Conservation (phyloP, 805 yeast species). For the Nakazawaea pomicola region DNA sequence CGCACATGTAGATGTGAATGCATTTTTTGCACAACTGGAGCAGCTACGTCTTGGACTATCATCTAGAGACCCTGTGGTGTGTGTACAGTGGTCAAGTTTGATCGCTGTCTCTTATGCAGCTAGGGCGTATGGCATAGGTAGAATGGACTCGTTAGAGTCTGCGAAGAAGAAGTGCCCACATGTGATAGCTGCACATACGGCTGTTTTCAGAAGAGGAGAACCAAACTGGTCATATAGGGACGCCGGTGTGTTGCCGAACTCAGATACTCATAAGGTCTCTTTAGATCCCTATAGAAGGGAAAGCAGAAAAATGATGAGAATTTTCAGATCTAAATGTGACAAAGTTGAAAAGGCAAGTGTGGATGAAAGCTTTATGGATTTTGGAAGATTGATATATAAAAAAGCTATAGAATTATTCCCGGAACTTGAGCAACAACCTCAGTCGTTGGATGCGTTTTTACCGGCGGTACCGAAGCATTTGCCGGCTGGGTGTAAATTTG, state of each 20-base stretch:
- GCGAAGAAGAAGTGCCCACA: conserved; percentile 76
- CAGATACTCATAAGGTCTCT: conserved; percentile 72
- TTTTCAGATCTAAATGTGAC: conserved; percentile 59
- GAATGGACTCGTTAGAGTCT: conserved; percentile 67
- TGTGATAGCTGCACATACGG: conserved; percentile 82
- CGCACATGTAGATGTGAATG: conserved; percentile 87
- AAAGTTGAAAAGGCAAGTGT: conserved; percentile 90
- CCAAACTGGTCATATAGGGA: conserved; percentile 70
- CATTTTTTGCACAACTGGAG: conserved; percentile 94
- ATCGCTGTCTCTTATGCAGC: conserved; percentile 94
- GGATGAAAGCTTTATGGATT: conserved; percentile 86
- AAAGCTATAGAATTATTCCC: conserved; percentile 45
- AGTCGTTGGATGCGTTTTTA: conserved; percentile 21
- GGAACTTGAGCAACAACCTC: conserved; percentile 14
- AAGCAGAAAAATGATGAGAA: conserved; percentile 67
- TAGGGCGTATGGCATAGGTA: conserved; percentile 68
- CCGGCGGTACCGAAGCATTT: conserved; percentile 40
- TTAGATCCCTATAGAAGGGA: conserved; percentile 90
- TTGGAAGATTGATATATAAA: conserved; percentile 59
- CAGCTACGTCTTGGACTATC: conserved; percentile 65
- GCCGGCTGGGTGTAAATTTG: conserved; percentile 27
- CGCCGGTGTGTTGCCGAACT: conserved; percentile 50
- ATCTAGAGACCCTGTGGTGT: conserved; percentile 77
- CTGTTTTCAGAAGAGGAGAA: conserved; percentile 87
- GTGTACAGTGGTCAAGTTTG: conserved; percentile 87